Evolutionary conservation across 495 filamentous ascomycete genomes (phyloP).

Genomic region (Neurospora discreta): DNA sequence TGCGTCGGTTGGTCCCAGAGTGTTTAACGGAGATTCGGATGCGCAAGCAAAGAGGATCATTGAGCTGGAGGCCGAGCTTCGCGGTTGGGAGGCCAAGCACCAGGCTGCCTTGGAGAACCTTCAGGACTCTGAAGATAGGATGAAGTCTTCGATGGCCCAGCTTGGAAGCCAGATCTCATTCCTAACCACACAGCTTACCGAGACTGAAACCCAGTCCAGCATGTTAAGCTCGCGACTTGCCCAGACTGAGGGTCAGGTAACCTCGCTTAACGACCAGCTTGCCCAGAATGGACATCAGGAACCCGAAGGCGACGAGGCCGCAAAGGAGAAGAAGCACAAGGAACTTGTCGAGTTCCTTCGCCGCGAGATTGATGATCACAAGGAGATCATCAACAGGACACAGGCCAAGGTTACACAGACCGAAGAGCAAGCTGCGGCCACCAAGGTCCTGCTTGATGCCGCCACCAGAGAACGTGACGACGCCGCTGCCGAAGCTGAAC

Average conservation of each 20-base stretch:
- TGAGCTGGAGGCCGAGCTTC: constrained; percentile 65
- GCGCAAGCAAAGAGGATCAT: constrained; percentile 52
- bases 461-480: constrained; percentile 35
- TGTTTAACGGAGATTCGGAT: constrained; percentile 19
- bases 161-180: constrained; percentile 47
- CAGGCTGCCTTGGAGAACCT: constrained; percentile 57
- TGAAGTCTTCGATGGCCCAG: constrained; percentile 58
- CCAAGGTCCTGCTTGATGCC: constrained; percentile 47
- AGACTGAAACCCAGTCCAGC: constrained; percentile 16
- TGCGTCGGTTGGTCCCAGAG: constrained; percentile 9
- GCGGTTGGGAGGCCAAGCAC: constrained; percentile 66
- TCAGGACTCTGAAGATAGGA: constrained; percentile 59
- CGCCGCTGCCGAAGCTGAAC: constrained; percentile 32
- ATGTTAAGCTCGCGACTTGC: constrained; percentile 11
- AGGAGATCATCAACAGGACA: constrained; percentile 53
- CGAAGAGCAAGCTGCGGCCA: constrained; percentile 50
- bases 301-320: constrained; percentile 24
- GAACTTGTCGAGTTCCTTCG: constrained; percentile 56
- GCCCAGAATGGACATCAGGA: constrained; percentile 10
- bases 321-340: constrained; percentile 42
- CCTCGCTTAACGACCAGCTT: background rate
- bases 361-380: constrained; percentile 68
- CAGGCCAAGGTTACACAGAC: constrained; percentile 51
- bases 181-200: constrained; percentile 27
- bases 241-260: background rate